Evolutionary conservation across 75 land plant genomes (phyloP).

Genomic region (Picea glauca): DNA sequence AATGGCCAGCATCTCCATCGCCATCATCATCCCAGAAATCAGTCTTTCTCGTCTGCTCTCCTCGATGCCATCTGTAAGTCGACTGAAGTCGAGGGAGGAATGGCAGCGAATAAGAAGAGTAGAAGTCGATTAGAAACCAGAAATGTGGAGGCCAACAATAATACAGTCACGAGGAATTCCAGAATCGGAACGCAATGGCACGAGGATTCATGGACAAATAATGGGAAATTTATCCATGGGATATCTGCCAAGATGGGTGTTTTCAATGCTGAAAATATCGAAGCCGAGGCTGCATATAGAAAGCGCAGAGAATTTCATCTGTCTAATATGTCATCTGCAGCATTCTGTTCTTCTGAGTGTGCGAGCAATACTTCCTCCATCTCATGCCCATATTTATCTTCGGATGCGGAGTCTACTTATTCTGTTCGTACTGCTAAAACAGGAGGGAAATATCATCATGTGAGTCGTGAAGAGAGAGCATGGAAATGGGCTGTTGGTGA

Average conservation of each 20-base stretch:
- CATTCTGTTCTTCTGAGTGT: constrained; percentile 1
- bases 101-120: not conserved
- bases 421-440: not conserved
- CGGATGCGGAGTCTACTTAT: constrained; percentile 1
- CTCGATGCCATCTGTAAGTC: constrained; percentile 35
- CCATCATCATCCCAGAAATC: constrained; percentile 1
- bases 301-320: not conserved
- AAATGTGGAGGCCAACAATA: not conserved
- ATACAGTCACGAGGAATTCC: no score
- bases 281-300: not conserved
- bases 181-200: not conserved
- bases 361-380: not conserved
- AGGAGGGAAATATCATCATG: not conserved
- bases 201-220: not conserved
- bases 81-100: constrained; percentile 18
- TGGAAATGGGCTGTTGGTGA: not conserved
- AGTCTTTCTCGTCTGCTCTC: constrained; percentile 30
- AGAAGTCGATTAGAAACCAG: not conserved
- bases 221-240: not conserved
- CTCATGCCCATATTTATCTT: not conserved
- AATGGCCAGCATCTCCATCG: no score
- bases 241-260: not conserved
- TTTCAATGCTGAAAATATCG: not conserved
- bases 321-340: not conserved
- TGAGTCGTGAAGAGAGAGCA: not conserved